Percentiles rank a stretch among this genome's conserved stretches.
These are phyloP conservation scores for Pythium biforme DNA, from an alignment of 352 stramenopile genomes.

Conservation along the genomic window DNA sequence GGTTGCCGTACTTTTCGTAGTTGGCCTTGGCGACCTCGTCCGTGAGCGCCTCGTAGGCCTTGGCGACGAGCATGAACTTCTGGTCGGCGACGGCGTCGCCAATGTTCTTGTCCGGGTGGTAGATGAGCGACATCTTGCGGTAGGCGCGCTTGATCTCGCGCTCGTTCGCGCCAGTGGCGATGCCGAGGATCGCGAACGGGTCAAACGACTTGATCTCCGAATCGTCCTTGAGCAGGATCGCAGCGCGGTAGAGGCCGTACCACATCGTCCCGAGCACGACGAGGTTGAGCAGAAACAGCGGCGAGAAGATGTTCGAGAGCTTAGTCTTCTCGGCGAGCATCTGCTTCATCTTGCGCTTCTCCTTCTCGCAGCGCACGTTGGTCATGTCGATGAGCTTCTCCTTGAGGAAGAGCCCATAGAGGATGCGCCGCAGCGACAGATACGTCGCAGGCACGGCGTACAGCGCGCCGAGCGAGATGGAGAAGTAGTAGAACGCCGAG, in stretches of 20 bases:
- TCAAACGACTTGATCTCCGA: conserved; percentile 99
- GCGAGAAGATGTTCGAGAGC: conserved; percentile 81
- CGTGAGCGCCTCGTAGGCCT: conserved; percentile 94
- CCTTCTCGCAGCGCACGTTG: conserved; percentile 81
- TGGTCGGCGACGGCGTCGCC: conserved; percentile 96
- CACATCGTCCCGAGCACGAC: conserved; percentile 68
- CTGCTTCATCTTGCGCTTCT: conserved; percentile 85
- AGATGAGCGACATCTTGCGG: conserved; percentile 91
- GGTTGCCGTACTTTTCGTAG: conserved; percentile 98
- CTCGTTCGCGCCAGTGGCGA: conserved; percentile 88
- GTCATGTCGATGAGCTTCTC: conserved; percentile 83
- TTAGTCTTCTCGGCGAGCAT: conserved; percentile 84
- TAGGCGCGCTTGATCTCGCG: conserved; percentile 96
- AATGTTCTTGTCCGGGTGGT: conserved; percentile 96
- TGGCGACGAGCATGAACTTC: conserved; percentile 98
- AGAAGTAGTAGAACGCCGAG: conserved; percentile 99
- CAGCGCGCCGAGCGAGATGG: conserved; percentile 94
- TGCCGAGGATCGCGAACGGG: conserved; percentile 96
- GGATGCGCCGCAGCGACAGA: conserved; percentile 73
- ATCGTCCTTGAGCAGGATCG: conserved; percentile 91
- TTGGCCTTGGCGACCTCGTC: conserved; percentile 96
- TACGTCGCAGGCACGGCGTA: conserved; percentile 97
- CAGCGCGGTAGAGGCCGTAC: conserved; percentile 89
- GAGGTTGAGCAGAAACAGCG: conserved; percentile 73
- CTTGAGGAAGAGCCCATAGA: conserved; percentile 90